Base-by-base conservation (phyloP, 805 yeast genomes). In the Cyberlindnera veronae region DNA sequence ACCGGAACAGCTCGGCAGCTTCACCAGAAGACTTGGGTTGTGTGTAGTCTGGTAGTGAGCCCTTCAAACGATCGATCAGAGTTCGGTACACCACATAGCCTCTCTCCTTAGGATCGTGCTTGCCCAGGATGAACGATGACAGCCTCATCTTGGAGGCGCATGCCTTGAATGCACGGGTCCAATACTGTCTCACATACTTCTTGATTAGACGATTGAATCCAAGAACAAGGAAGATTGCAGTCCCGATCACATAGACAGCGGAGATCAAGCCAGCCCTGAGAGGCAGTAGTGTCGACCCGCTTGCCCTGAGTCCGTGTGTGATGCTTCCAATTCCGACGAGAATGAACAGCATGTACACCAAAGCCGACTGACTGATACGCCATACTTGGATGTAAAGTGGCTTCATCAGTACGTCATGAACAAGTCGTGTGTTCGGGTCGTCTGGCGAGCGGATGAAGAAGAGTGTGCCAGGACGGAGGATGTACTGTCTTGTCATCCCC, bases 381-480 rank as follows among this genome's bases (percentile, higher is more conserved):
- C 83, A 77, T 17, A 90, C 46, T 58, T 93, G 97, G 33, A 82
- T 66, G 8, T 62, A 48, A 53, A 91, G 73, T 1, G 96, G 85
- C 49, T 84, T 79, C 42, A 84, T 82, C 38, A 93, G 62, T 1
- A 95, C 93, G 57, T 90, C 96, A 49, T 88, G 91, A 30, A 91
- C 73, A 11, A 93, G 75, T 49, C 91, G 78, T 33, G 88, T 81
- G 51, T 86, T 84, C 29, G 95, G 96, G 58, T 93, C 97, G 52
- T 89, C 96, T 5, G 96, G 96, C 17, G 95, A 88, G 52, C 96
- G 75, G 45, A 93, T 84, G 65, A 93, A 93, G 60, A 79, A 93
- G 34, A 93, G 68, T 8, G 87, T 96, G 11, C 99, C 99, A 0
- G 84, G 82, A 41, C 99, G 74, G 43, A 91, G 71, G 29, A 88